Percentiles rank a stretch among this genome's conserved stretches.
These are phyloP conservation scores for Monosporascus ibericus DNA, from an alignment of 2,329 filamentous ascomycete species.

Conservation along the genomic window DNA sequence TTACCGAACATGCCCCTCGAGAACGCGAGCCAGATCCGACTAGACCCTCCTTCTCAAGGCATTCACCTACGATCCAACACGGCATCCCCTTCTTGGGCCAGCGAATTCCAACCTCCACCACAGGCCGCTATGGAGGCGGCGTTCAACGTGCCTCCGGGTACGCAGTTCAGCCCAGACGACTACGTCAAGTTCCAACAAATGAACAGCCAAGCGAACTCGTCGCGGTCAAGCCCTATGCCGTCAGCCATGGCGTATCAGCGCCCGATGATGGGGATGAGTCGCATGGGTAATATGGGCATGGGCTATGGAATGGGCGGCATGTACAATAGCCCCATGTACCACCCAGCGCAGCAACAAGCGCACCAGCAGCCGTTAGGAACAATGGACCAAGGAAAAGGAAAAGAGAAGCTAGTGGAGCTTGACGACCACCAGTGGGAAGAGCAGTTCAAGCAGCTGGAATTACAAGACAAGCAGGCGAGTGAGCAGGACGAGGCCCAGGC, in stretches of 20 bases:
- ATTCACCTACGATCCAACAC: constrained; percentile 48
- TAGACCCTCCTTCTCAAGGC: constrained; percentile 42
- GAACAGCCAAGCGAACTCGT: constrained; percentile 47
- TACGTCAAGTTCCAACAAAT: constrained; percentile 82
- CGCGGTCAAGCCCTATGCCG: constrained; percentile 56
- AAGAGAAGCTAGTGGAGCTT: constrained; percentile 89
- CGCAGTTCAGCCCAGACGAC: constrained; percentile 73
- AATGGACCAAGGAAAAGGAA: constrained; percentile 59
- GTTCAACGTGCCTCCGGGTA: constrained; percentile 52
- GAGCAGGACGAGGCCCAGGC: constrained; percentile 58
- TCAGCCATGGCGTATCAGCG: constrained; percentile 44
- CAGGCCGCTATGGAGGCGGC: constrained; percentile 67
- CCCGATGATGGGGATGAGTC: constrained; percentile 53
- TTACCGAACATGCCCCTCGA: constrained; percentile 50
- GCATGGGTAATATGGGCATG: constrained; percentile 45
- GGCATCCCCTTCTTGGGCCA: constrained; percentile 48
- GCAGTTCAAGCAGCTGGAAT: constrained; percentile 76
- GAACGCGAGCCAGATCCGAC: constrained; percentile 35
- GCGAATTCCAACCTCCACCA: constrained; percentile 40
- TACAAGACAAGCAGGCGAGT: constrained; percentile 39
- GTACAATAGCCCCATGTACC: constrained; percentile 48
- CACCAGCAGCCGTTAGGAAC: constrained; percentile 32
- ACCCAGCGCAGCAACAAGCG: constrained; percentile 35
- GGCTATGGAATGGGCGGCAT: constrained; percentile 52
- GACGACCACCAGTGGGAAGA: constrained; percentile 95